Base-by-base conservation (phyloP, 345 rosid species). In the Murraya paniculata region DNA sequence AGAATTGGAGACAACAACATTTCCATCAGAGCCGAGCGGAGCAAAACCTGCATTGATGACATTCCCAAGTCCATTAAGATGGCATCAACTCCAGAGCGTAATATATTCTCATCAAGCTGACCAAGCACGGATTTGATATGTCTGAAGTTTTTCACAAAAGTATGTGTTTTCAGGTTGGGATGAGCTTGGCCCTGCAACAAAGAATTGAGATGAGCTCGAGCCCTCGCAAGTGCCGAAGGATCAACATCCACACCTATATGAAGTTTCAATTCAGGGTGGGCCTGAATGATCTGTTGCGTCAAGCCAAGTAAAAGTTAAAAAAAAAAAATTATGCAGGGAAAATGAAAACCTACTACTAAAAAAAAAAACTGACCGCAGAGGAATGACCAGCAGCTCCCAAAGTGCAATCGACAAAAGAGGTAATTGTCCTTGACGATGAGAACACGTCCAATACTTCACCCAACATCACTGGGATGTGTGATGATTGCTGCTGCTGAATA, bases 61-160 rank as follows among this genome's bases (percentile, higher is more conserved):
- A 95, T 92, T 74, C 99, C 99, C 24, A 93, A 86, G 87, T 95
- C 99, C 99, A 95, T 91, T 56, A 95, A 87, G 76, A 95, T 93
- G 69, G 90, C 98, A 87, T 93, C 92, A 45, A 93, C 90, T 60
- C 97, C 97, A 3, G 82, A 79, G 69, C 78, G 58, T 48, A 88
- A 80, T 62, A 87, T 77, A 13, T 78, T 76, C 5, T 76, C 84
- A 77, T 90, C 90, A 61, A 87, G 75, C 75, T 86, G 88, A 19
- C 85, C 62, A 8, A 93, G 60, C 4, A 83, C 83, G 21, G 92
- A 82, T 77, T 88, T 92, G 14, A 93, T 81, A 80, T 78, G 67
- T 77, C 82, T 93, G 73, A 90, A 93, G 82, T 93, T 95, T 83
- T 82, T 89, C 72, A 89, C 68, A 77, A 84, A 75, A 13, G 87